Evolutionary conservation across 495 filamentous ascomycete species (phyloP), one percentile per base, ranked within the genome.

Genomic region (Astrocystis sublimbata): DNA sequence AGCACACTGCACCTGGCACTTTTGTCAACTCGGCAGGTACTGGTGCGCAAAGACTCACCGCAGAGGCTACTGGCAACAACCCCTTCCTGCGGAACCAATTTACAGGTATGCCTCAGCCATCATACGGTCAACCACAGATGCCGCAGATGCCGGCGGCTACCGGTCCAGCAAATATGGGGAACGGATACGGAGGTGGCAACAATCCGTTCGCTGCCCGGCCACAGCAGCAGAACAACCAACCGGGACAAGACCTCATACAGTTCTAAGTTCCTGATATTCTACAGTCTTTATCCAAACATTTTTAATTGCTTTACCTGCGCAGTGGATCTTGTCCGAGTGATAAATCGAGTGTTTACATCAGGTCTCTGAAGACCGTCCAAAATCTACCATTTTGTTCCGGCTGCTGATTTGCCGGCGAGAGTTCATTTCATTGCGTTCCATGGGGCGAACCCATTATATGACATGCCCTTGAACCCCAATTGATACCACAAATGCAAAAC

Each of bases 1-100:
- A 99, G 74, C 94, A 99, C 75, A 99, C 94, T 0, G 92, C 94
- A 1, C 96, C 96, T 3, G 94, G 94, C 30, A 96, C 90, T 2
- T 99, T 98, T 69, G 89, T 99, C 76, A 99, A 97, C 76, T 93
- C 89, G 63, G 91, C 94, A 4, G 93, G 93, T 55, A 83, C 88
- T 43, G 90, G 90, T 23, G 72, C 90, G 56, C 85, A 87, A 57
- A 84, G 83, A 60, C 82, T 90, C 41, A 87, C 86, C 8, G 78
- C 82, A n/a, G 89, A 90, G 31, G 81, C 83, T 38, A 93, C 92
- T 4, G 93, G 92, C 56, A 96, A 83, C 77, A 98, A 98, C 69
- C 96, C 96, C 6, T 99, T 97, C 79, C 82, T 93, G 56, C 75
- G 81, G 60, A 82, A 84, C 60, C 92, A 94, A 66, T 92, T 88